Evolutionary conservation across 2,329 filamentous ascomycete genomes (phyloP).

Genomic region (Calycina herbarum): DNA sequence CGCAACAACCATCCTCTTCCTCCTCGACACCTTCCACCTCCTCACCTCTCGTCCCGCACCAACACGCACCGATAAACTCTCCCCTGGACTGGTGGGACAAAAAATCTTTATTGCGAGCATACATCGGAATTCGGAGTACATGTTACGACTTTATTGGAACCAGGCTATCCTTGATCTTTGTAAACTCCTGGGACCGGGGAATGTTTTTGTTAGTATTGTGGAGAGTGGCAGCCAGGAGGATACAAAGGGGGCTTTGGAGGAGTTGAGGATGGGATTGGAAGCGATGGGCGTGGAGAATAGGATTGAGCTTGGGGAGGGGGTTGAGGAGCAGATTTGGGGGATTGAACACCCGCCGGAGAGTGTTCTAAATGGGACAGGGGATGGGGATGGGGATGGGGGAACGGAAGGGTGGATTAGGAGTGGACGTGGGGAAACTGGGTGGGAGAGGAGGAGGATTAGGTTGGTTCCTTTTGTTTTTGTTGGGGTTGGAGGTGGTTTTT

Average conservation of each 20-base stretch:
- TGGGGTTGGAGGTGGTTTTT: neutral
- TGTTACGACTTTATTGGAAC: conserved; percentile 64
- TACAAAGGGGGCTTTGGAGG: conserved; percentile 40
- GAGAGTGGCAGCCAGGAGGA: conserved; percentile 71
- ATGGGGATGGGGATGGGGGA: conserved; percentile 19
- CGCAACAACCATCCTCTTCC: neutral
- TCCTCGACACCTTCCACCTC: conserved; percentile 6
- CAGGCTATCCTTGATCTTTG: conserved; percentile 58
- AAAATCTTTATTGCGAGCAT: conserved; percentile 66
- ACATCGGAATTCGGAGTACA: conserved; percentile 65
- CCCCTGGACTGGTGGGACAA: conserved; percentile 17
- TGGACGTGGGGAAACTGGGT: conserved; percentile 45
- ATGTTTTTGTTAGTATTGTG: conserved; percentile 67
- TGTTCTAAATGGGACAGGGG: too few species aligned
- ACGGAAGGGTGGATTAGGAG: conserved; percentile 67
- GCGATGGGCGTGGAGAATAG: conserved; percentile 46
- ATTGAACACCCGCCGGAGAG: conserved; percentile 15
- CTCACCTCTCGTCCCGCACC: neutral
- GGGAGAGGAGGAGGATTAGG: conserved; percentile 54
- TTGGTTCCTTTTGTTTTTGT: neutral
- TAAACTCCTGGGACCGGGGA: conserved; percentile 57
- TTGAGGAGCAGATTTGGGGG: conserved; percentile 21
- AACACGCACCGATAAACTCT: neutral
- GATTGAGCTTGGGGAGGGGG: conserved; percentile 24
- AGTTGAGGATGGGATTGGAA: neutral